Base-by-base conservation (phyloP, 2,329 filamentous ascomycete genomes). In the Cadophora malorum region DNA sequence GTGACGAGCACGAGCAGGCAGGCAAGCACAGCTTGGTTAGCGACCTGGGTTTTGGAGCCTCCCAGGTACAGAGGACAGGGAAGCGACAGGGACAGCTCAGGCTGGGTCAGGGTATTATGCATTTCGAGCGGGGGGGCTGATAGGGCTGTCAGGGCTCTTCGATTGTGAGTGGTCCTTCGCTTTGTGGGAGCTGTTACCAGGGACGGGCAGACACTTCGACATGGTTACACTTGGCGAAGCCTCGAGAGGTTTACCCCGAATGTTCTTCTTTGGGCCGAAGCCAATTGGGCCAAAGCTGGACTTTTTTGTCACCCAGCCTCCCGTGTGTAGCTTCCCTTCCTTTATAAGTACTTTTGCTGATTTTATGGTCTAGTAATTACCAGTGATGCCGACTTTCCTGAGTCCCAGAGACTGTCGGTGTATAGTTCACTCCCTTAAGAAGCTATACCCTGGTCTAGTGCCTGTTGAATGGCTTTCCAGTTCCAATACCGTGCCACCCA, bases 401-500 rank as follows among this genome's bases (percentile, higher is more conserved):
- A 12, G 14, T 16, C 33, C 14, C 41, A 53, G 50, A 53, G 3
- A 14, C 14, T 33, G 14, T 33, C 5, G 23, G 19, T 19, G 25
- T 9, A 33, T 55, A 33, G 14, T 10, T 31, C 28, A 33, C 23
- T 31, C 25, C 62, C n/a, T 35, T 28, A 47, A 3, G 28, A 28
- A 28, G 28, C 5, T 28, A 28, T 31, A 55, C 33, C 58, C 49
- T 58, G 49, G 16, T 21, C 16, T 6, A 49, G 50, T 64, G 55
- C 61, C 64, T 58, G 58, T 31, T 16, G 31, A 45, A 59, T 66
- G 59, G 63, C 67, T 68, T 55, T 38, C 45, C 23, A 66, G 12
- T 16, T 56, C 31, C 45, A n/a, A 33, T 49, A 35, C 64, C 38
- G 67, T 69, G 35, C 62, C 52, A 67, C 67, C 33, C 47, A 64